Conservation (phyloP, 805 yeast genomes). For the Ascoidea tarda region DNA sequence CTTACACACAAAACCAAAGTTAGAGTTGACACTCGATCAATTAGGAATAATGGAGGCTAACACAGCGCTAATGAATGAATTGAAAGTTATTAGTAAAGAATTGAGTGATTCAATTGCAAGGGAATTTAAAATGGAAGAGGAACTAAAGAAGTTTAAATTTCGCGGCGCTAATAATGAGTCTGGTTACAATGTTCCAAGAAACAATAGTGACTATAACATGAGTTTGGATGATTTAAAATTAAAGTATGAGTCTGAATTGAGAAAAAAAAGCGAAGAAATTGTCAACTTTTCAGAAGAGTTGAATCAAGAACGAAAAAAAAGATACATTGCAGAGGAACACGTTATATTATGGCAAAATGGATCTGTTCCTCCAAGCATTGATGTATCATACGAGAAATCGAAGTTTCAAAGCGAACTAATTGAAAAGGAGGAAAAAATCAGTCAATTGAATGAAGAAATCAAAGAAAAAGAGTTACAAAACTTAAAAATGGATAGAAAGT, state of each 20-base stretch:
- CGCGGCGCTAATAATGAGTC: no score
- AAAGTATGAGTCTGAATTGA: constrained; percentile 19
- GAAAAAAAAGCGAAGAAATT: constrained; percentile 28
- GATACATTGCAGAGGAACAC: constrained; percentile 63
- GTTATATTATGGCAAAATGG: constrained; percentile 41
- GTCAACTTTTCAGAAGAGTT: constrained; percentile 40
- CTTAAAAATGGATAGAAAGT: constrained; percentile 22
- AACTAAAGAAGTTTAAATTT: constrained; percentile 14
- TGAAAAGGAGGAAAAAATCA: constrained; percentile 31
- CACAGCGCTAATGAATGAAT: constrained; percentile 41
- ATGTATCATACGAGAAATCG: constrained; percentile 41
- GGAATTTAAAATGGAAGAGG: constrained; percentile 46
- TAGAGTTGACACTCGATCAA: constrained; percentile 42
- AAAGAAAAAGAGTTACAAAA: constrained; percentile 14
- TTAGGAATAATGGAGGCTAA: constrained; percentile 48
- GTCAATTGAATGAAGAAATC: constrained; percentile 31
- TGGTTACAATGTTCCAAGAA: constrained; percentile 1
- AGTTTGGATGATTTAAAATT: constrained; percentile 1
- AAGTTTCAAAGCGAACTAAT: constrained; percentile 33
- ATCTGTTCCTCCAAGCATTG: constrained; percentile 31
- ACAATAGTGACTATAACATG: not conserved
- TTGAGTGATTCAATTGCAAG: constrained; percentile 59
- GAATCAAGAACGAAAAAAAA: constrained; percentile 46
- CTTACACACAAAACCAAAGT: not conserved
- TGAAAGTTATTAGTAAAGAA: constrained; percentile 57